Base-by-base conservation (phyloP, 75 land plant species). In the Selaginella tamariscina region DNA sequence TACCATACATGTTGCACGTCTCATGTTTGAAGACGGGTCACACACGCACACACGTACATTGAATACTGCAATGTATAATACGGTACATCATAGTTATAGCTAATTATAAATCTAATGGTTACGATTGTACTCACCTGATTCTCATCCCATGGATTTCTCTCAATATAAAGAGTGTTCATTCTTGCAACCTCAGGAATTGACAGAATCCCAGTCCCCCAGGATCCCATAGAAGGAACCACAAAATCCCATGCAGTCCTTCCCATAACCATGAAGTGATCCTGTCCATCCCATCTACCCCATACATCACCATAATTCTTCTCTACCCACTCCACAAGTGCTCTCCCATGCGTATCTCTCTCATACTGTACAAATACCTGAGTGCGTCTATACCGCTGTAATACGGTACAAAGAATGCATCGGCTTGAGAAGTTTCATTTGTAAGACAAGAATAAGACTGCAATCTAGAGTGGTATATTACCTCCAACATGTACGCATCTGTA, bases 381-480 rank as follows among this genome's bases (percentile, higher is more conserved):
- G 82, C 78, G 69, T 84, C 91, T 30, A 84, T 29, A 64, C 71
- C 81, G 54, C 81, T 77, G 70, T 83, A 90, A 74, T 87, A 90
- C 1, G 96, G 96, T 44, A 90, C 69, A 69, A 55, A 90, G 54
- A 90, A 65, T 21, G 88, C 88, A 59, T 81, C 75, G 39, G 91
- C 86, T n/a, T 27, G 26, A 32, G 30, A 26, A 9, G 86, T 75
- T 24, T 75, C 69, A 22, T 39, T 22, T 1, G 79, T 72, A 27
- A 85, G 79, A 67, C 91, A 90, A 0, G 88, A 81, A 75, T 90
- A 88, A 20, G 77, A 69, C 44, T 75, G 81, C 32, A 83, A 31
- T 13, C 85, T 79, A 0, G 80, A 72, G 72, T 83, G 86, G 73
- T 83, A 85, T 28, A 85, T 32, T 54, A 79, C 77, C 67, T 83